Evolutionary conservation across 2,329 filamentous ascomycete species (phyloP), one percentile per base, ranked within the genome.

Genomic region (Mariannaea sp.): DNA sequence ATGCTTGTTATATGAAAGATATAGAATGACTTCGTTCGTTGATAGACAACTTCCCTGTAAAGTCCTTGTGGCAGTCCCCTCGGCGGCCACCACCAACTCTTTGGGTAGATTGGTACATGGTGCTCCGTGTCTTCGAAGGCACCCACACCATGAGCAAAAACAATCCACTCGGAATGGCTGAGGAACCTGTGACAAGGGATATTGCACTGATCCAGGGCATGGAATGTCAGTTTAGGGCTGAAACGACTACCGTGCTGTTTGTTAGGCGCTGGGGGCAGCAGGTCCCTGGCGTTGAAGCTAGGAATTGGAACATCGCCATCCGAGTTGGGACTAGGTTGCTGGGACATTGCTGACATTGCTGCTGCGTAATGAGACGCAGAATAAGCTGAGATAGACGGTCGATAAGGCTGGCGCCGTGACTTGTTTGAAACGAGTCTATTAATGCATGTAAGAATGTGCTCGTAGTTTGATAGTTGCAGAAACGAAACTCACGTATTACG

Each of bases 31-130:
- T 77, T 75, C 49, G 73, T 70, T 26, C 77, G 77, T 50, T 77
- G 69, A 30, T 60, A 61, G 17, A 81, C 70, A 10, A 79, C 70
- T 51, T 81, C 79, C 45, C 70, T 72, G 61, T 81, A 82, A 4
- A 82, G 68, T 0, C 80, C 80, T 10, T 69, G 70, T 5, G 75
- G 74, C 60, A 82, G 74, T 8, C 79, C 77, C 32, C 69, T 70
- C 0, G 78, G 72, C 0, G 79, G 77, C 74, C 76, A 81, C 58
- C 71, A 68, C 59, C 69, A 71, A 49, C 66, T 71, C 4, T 67
- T 73, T 1, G 77, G 75, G 43, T 78, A 75, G 22, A 76, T 65
- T 3, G 78, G 68, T 13, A 65, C 62, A 32, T 75, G 69, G 8
- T 73, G 68, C 56, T 81, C 80, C n/a, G 68, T 65, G 46, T 79